Evolutionary conservation across 441 rosid species (phyloP).

Genomic region (Macaranga tanarius): DNA sequence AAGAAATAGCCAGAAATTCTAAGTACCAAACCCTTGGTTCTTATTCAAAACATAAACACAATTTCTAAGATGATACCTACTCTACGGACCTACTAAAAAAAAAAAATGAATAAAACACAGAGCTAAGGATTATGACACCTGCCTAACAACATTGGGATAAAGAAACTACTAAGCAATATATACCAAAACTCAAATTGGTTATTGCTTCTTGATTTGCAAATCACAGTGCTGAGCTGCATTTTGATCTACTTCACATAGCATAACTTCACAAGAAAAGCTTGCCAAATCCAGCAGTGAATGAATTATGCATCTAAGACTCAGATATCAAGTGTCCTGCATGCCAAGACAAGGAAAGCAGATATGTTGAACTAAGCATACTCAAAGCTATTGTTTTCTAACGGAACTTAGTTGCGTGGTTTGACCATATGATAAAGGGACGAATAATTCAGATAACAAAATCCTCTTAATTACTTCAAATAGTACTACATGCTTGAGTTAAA

Average conservation of each 20-base stretch:
- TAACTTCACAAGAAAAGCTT: background rate
- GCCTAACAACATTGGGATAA: background rate
- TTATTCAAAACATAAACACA: constrained; percentile 3
- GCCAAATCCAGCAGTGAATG: background rate
- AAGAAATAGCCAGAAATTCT: background rate
- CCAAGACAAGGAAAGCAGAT: background rate
- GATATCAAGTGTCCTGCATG: background rate
- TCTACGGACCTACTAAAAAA: background rate
- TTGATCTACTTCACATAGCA: background rate
- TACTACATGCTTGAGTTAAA: background rate
- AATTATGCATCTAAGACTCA: background rate
- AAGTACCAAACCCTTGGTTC: background rate
- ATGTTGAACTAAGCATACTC: background rate
- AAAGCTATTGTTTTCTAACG: background rate
- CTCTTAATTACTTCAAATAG: background rate
- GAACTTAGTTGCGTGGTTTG: background rate
- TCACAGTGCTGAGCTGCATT: background rate
- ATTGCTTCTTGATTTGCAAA: background rate
- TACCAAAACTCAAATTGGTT: background rate
- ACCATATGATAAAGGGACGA: no score
- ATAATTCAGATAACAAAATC: background rate
- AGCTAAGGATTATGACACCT: background rate
- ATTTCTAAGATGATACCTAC: background rate
- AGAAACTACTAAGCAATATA: background rate
- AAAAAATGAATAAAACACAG: background rate